Percentiles rank a stretch among this genome's conserved stretches.
Conservation (phyloP, 116 monocot genomes). For the Papilionanthe hybrid region DNA sequence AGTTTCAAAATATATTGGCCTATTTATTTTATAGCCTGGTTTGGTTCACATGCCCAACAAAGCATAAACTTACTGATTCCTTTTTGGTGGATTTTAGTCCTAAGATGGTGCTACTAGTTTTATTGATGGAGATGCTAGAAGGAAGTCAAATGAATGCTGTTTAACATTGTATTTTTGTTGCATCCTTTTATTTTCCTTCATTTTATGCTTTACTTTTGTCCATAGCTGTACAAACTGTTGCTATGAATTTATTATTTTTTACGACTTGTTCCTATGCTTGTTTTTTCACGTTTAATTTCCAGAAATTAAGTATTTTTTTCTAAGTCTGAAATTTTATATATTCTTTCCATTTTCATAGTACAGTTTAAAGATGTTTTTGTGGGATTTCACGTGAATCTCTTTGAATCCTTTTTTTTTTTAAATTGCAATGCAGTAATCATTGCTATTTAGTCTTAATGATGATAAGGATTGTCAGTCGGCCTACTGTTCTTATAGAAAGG, state of each 20-base stretch:
- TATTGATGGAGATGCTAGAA: neutral
- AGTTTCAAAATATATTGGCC: neutral
- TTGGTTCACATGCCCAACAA: neutral
- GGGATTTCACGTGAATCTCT: neutral
- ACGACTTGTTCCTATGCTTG: neutral
- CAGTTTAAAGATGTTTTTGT: neutral
- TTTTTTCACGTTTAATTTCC: neutral
- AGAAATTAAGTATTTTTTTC: neutral
- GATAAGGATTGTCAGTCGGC: neutral
- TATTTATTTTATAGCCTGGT: neutral
- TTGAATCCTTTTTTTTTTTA: neutral
- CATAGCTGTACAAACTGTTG: neutral
- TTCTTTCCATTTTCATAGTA: neutral
- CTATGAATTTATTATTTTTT: neutral
- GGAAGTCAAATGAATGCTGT: neutral
- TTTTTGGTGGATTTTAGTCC: neutral
- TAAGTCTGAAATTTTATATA: neutral
- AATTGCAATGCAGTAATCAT: neutral
- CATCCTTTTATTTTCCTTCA: neutral
- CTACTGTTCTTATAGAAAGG: neutral
- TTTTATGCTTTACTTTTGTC: neutral
- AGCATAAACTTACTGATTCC: neutral
- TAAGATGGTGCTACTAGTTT: neutral
- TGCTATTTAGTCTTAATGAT: neutral
- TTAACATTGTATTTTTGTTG: neutral